phyloP scores from a whole-genome alignment of 345 rosid species.

The Mercurialis annua region DNA sequence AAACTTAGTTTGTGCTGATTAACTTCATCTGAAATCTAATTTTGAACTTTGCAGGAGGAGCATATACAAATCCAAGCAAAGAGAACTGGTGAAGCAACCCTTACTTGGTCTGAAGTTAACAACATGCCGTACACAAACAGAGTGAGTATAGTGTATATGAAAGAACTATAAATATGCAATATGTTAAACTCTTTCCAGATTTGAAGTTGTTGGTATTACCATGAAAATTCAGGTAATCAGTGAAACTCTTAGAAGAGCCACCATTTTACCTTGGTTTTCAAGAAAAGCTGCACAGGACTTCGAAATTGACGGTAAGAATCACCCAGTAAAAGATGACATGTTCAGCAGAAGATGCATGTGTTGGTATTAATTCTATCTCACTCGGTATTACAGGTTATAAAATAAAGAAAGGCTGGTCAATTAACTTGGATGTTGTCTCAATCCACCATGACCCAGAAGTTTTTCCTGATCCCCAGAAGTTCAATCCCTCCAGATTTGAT shows the following conservation, averaged over 20 bases:
- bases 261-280: conserved; percentile 61
- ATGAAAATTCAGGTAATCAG: conserved; percentile 42
- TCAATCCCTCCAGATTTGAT: conserved; percentile 52
- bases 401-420: conserved; percentile 59
- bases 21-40: conserved; percentile 1
- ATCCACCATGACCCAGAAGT: conserved; percentile 55
- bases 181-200: background rate
- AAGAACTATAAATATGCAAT: no score
- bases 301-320: conserved; percentile 48
- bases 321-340: background rate
- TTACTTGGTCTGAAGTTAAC: conserved; percentile 55
- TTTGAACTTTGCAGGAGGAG: conserved; percentile 46
- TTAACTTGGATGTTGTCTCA: conserved; percentile 69
- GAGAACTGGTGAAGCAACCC: conserved; percentile 33
- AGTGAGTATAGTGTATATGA: no score
- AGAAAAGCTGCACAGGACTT: conserved; percentile 64
- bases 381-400: conserved; percentile 34
- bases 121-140: conserved; percentile 58
- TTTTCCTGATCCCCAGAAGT: conserved; percentile 45
- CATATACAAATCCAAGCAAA: conserved; percentile 37
- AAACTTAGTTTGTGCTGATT: background rate
- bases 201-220: background rate
- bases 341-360: background rate
- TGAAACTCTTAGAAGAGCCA: conserved; percentile 61
- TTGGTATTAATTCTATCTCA: background rate